Base-by-base conservation (phyloP, 805 yeast genomes). In the Saturnispora diversa region DNA sequence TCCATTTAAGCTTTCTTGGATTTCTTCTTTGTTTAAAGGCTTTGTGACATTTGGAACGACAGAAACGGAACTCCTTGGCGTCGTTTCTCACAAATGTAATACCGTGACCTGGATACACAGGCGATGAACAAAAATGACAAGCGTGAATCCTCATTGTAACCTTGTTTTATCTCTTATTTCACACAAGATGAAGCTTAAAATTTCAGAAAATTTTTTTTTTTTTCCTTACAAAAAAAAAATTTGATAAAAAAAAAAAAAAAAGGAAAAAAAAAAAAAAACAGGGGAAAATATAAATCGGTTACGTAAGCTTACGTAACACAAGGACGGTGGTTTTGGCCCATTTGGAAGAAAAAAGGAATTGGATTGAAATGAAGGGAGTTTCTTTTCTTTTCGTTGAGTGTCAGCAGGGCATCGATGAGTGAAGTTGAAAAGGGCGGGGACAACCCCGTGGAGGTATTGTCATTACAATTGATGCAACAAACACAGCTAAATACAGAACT, bases 81-180 rank as follows among this genome's bases (percentile, higher is more conserved):
- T 92, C 98, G 62, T 92, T 92, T 66, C 98, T 81, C 47, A 92
- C 97, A 66, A 88, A 92, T 85, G 85, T 84, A 58, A 92, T 87
- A 48, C 98, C 98, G 57, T 87, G 95, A 40, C 86, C 84, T 26
- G 88, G 90, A 58, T 90, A 90, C 35, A 85, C 94, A 37, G 98
- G 98, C 11, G 95, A 84, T 16, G 97, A 88, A 68, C 98, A 92
- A 66, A 92, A 92, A 63, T 92, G 97, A 58, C 98, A 92, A 48
- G 84, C 78, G 60, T 80, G 75, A 39, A 85, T 75, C 76, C 95
- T 82, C 95, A 85, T 84, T 20, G 16, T 34, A 23, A 17, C 20
- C 28, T n/a, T n/a, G n/a, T n/a, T n/a, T n/a, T 30, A 28, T 20
- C 7, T 22, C 27, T 24, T 12, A 11, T 30, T 7, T 4, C 12